phyloP scores from a whole-genome alignment of 805 yeast genomes.

The Komagataella pastoris region DNA sequence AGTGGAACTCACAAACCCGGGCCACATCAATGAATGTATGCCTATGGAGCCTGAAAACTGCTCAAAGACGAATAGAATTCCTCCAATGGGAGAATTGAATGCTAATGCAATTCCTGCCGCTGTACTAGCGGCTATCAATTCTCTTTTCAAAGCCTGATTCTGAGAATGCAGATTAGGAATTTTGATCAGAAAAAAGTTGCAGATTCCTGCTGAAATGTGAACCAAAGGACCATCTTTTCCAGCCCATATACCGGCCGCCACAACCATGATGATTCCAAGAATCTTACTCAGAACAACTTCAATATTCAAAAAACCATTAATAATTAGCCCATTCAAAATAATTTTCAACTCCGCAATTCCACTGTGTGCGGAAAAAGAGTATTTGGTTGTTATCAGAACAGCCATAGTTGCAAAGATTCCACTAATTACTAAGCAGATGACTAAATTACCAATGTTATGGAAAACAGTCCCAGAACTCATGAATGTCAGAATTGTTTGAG shows the following conservation, averaged over 20 bases:
- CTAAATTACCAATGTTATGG: constrained; percentile 14
- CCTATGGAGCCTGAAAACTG: constrained; percentile 51
- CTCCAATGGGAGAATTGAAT: constrained; percentile 80
- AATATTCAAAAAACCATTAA: constrained; percentile 36
- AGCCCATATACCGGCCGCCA: constrained; percentile 69
- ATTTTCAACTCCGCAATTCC: constrained; percentile 70
- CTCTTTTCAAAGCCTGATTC: constrained; percentile 53
- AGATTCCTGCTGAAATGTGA: constrained; percentile 58
- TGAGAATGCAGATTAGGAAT: constrained; percentile 4
- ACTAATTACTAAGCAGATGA: constrained; percentile 24
- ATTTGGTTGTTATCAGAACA: constrained; percentile 14
- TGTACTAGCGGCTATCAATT: constrained; percentile 57
- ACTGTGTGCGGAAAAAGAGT: constrained; percentile 30
- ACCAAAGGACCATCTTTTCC: constrained; percentile 86
- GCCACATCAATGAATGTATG: constrained; percentile 65
- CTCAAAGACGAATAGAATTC: constrained; percentile 68
- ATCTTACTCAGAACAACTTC: constrained; percentile 42
- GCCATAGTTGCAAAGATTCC: constrained; percentile 25
- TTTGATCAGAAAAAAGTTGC: constrained; percentile 21
- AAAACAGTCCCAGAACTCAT: constrained; percentile 11
- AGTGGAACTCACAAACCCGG: constrained; percentile 69
- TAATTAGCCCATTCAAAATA: constrained; percentile 51
- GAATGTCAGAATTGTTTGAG: constrained; percentile 17
- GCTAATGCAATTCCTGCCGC: constrained; percentile 83
- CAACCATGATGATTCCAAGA: constrained; percentile 45